Evolutionary conservation across 2,329 filamentous ascomycete genomes (phyloP).

Genomic region (Fusarium mundagurra): DNA sequence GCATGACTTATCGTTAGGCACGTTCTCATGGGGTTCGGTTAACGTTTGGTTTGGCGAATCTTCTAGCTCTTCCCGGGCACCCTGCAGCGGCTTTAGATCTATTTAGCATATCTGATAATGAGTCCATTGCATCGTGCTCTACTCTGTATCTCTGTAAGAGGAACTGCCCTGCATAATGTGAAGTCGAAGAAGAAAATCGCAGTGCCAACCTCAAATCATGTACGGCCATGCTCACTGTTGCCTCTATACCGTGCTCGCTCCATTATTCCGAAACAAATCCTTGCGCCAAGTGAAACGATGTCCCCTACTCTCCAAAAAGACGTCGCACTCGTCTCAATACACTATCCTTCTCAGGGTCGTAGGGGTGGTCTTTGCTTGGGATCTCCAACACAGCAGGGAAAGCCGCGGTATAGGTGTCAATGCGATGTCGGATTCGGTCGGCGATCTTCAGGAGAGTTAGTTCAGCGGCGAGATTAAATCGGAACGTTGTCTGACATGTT

Average conservation of each 20-base stretch:
- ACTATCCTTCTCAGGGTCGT: slow-evolving; percentile 98
- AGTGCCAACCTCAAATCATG: slow-evolving; percentile 6
- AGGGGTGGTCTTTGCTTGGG: slow-evolving; percentile 98
- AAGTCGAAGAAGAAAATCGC: slow-evolving; percentile 4
- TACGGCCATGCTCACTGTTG: neutral
- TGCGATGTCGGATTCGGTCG: slow-evolving; percentile 88
- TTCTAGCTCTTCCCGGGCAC: slow-evolving; percentile 34
- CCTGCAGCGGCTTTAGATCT: slow-evolving; percentile 38
- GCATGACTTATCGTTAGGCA: slow-evolving; percentile 26
- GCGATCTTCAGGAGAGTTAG: slow-evolving; percentile 72
- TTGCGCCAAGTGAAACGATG: neutral
- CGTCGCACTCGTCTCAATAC: slow-evolving; percentile 85
- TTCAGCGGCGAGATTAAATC: neutral
- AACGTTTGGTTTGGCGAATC: slow-evolving; percentile 34
- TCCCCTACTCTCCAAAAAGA: slow-evolving; percentile 71
- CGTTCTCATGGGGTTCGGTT: slow-evolving; percentile 28
- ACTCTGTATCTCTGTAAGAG: slow-evolving; percentile 1
- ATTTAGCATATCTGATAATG: slow-evolving; percentile 32
- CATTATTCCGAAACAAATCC: slow-evolving; percentile 9
- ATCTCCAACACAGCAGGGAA: slow-evolving; percentile 98
- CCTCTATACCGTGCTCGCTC: slow-evolving; percentile 3
- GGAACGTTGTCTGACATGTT: slow-evolving; percentile 75
- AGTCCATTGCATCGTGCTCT: slow-evolving; percentile 20
- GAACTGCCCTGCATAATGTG: slow-evolving; percentile 3
- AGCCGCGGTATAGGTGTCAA: slow-evolving; percentile 92